Conservation (phyloP, 768 basidiomycete genomes). For the Lactarius akahatsu region DNA sequence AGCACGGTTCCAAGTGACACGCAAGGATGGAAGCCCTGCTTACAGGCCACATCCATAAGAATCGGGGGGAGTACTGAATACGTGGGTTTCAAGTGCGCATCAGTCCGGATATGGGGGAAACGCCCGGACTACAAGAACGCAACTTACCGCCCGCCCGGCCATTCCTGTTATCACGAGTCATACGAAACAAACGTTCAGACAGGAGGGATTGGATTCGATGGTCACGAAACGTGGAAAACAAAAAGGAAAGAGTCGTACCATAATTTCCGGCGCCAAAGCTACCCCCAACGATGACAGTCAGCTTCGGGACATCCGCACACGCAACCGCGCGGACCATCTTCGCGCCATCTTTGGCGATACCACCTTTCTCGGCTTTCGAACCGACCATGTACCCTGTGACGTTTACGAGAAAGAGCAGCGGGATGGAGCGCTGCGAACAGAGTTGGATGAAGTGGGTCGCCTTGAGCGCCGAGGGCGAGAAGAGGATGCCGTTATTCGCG, state of each 20-base stretch:
- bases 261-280: slow-evolving; percentile 97
- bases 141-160: slow-evolving; percentile 86
- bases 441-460: slow-evolving; percentile 95
- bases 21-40: slow-evolving; percentile 34
- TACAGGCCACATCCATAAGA: slow-evolving; percentile 99
- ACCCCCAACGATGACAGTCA: slow-evolving; percentile 90
- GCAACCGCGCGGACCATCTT: slow-evolving; percentile 98
- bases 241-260: slow-evolving; percentile 46
- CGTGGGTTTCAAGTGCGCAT: slow-evolving; percentile 12
- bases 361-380: slow-evolving; percentile 89
- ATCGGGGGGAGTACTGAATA: slow-evolving; percentile 82
- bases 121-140: not conserved
- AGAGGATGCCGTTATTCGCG: slow-evolving; percentile 92
- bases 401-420: slow-evolving; percentile 90
- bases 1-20: slow-evolving; percentile 14
- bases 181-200: slow-evolving; percentile 24
- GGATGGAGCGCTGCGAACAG: slow-evolving; percentile 88
- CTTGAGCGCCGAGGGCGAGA: slow-evolving; percentile 91
- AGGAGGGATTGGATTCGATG: slow-evolving; percentile 20
- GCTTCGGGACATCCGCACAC: slow-evolving; percentile 90
- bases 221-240: slow-evolving; percentile 6
- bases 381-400: slow-evolving; percentile 99
- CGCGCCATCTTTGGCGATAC: slow-evolving; percentile 93
- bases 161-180: slow-evolving; percentile 56
- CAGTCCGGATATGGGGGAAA: slow-evolving; percentile 7